Conservation (phyloP, 1,139 yeast genomes). For the Nakaseomyces sp. region DNA sequence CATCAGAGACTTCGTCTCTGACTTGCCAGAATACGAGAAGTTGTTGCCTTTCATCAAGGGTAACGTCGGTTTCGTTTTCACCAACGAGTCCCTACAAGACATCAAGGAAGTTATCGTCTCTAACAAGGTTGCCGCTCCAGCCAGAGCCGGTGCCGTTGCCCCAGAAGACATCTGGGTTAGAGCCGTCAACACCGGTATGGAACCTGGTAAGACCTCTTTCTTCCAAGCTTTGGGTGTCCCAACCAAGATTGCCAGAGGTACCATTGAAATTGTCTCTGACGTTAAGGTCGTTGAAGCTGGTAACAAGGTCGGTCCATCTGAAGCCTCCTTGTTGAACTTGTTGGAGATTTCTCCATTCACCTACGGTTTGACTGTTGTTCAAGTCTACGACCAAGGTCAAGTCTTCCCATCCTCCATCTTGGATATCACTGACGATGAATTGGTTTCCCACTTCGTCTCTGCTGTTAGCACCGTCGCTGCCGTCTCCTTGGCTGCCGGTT, state of each 20-base stretch:
- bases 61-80: slow-evolving; percentile 99
- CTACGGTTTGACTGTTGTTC: slow-evolving; percentile 93
- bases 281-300: slow-evolving; percentile 89
- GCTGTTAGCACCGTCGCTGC: slow-evolving; percentile 94
- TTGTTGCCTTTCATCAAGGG: slow-evolving; percentile 91
- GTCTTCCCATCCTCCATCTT: slow-evolving; percentile 93
- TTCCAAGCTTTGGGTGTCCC: slow-evolving; percentile 99
- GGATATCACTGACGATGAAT: slow-evolving; percentile 97
- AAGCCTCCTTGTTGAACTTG: slow-evolving; percentile 98
- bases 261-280: slow-evolving; percentile 97
- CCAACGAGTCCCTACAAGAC: slow-evolving; percentile 87
- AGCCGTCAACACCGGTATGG: slow-evolving; percentile 99
- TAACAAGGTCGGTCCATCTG: slow-evolving; percentile 95
- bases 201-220: slow-evolving; percentile 99
- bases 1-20: slow-evolving; percentile 87
- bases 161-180: slow-evolving; percentile 96
- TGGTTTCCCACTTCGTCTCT: slow-evolving; percentile 81
- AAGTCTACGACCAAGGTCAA: slow-evolving; percentile 98
- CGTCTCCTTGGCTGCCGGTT: slow-evolving; percentile 92
- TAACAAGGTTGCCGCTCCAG: slow-evolving; percentile 99
- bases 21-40: slow-evolving; percentile 94
- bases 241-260: slow-evolving; percentile 99
- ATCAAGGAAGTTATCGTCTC: slow-evolving; percentile 79
- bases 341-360: slow-evolving; percentile 99
- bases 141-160: slow-evolving; percentile 99